Evolutionary conservation across 2,329 filamentous ascomycete genomes (phyloP).

Genomic region (Penicillium palitans): DNA sequence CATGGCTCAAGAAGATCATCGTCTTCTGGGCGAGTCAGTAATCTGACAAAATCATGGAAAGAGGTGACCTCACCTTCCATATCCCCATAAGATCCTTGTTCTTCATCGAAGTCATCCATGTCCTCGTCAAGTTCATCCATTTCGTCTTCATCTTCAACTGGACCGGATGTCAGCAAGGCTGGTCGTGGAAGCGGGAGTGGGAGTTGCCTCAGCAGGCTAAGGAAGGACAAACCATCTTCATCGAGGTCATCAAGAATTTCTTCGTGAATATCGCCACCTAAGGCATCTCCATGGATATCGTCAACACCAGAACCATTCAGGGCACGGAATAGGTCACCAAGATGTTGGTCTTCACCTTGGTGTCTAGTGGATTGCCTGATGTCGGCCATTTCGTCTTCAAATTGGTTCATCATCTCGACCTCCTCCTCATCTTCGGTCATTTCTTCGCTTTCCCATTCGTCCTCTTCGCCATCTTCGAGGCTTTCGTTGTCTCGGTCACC

Average conservation of each 20-base stretch:
- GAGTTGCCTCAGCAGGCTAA: background rate
- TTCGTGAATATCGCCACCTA: slow-evolving; percentile 51
- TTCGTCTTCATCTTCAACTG: slow-evolving; percentile 59
- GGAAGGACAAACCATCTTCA: slow-evolving; percentile 52
- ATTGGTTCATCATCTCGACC: slow-evolving; percentile 46
- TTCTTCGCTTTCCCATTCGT: slow-evolving; percentile 53
- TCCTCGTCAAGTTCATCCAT: slow-evolving; percentile 50
- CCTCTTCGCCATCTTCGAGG: slow-evolving; percentile 49
- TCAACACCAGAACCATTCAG: slow-evolving; percentile 46
- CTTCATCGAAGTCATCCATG: slow-evolving; percentile 48
- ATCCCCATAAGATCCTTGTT: slow-evolving; percentile 44
- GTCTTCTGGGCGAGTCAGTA: slow-evolving; percentile 39
- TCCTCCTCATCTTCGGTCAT: slow-evolving; percentile 50
- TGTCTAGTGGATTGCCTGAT: slow-evolving; percentile 41
- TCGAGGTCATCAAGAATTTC: slow-evolving; percentile 56
- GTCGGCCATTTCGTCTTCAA: slow-evolving; percentile 45
- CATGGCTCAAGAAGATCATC: slow-evolving; percentile 47
- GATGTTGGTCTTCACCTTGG: slow-evolving; percentile 44
- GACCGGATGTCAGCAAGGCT: slow-evolving; percentile 39
- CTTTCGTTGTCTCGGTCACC: slow-evolving; percentile 56
- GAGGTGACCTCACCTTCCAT: slow-evolving; percentile 33
- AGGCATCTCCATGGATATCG: slow-evolving; percentile 46
- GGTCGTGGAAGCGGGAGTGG: background rate
- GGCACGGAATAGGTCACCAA: slow-evolving; percentile 50
- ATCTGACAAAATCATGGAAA: background rate